Evolutionary conservation across 1,284 basidiomycete species (phyloP).

Genomic region (Cryptococcus floricola): DNA sequence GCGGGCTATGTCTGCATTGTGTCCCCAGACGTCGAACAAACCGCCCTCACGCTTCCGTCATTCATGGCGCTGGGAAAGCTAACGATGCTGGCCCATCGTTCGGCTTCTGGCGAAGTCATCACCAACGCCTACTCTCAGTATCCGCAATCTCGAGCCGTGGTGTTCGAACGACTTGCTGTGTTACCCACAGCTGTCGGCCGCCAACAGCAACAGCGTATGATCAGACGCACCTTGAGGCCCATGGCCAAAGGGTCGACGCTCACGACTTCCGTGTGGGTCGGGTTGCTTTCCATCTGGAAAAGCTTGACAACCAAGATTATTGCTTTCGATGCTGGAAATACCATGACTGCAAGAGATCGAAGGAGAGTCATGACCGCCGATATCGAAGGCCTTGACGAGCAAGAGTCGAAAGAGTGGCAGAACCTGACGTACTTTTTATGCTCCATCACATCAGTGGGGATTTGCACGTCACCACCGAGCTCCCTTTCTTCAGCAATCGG

Average conservation of each 20-base stretch:
- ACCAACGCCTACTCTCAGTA: background rate
- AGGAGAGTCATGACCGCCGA: slow-evolving; percentile 31
- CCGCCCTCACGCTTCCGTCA: slow-evolving; percentile 21
- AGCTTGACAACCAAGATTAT: slow-evolving; percentile 31
- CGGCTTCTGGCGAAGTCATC: slow-evolving; percentile 9
- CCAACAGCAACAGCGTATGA: slow-evolving; percentile 42
- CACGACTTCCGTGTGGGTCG: slow-evolving; percentile 30
- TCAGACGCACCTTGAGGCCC: slow-evolving; percentile 30
- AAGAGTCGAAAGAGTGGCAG: slow-evolving; percentile 75
- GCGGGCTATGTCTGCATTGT: slow-evolving; percentile 25
- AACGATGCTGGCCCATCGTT: slow-evolving; percentile 22
- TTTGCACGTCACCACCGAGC: slow-evolving; percentile 37
- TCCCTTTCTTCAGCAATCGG: slow-evolving; percentile 59
- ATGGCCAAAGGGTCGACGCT: slow-evolving; percentile 14
- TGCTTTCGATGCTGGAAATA: slow-evolving; percentile 21
- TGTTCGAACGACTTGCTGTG: slow-evolving; percentile 24
- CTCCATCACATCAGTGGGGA: slow-evolving; percentile 66
- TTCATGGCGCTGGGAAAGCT: slow-evolving; percentile 27
- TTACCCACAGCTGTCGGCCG: slow-evolving; percentile 33
- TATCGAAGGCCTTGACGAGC: slow-evolving; percentile 51
- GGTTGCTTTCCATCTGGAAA: slow-evolving; percentile 20
- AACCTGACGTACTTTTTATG: slow-evolving; percentile 78
- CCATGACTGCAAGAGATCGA: slow-evolving; percentile 19
- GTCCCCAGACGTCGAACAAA: slow-evolving; percentile 36
- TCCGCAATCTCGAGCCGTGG: slow-evolving; percentile 7